phyloP scores from a whole-genome alignment of 2,329 filamentous ascomycete genomes.

The Phaeoacremonium minimum region DNA sequence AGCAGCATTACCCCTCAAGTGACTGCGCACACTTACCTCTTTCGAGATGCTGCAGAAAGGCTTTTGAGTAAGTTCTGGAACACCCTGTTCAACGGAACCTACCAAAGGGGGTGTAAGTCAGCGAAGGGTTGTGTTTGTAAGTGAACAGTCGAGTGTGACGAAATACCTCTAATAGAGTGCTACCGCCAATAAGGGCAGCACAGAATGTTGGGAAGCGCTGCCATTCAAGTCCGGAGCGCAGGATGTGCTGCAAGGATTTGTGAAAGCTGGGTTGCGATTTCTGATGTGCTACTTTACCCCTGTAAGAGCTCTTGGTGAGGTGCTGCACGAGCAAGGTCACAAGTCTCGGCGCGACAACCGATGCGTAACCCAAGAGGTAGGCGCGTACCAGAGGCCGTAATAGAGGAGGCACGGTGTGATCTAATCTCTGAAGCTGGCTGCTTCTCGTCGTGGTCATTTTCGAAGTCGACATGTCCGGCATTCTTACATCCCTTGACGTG shows the following conservation, averaged over 20 bases:
- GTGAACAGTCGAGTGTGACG: too few relatives aligned
- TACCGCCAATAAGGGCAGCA: constrained; percentile 54
- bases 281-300: constrained; percentile 20
- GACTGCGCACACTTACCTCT: constrained; percentile 2
- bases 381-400: constrained; percentile 55
- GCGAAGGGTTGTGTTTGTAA: too few relatives aligned
- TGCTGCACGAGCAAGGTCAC: constrained; percentile 49
- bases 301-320: constrained; percentile 33
- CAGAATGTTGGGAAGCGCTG: constrained; percentile 61
- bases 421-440: constrained; percentile 12
- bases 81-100: constrained; percentile 25
- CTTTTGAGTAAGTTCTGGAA: constrained; percentile 16
- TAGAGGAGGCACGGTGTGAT: constrained; percentile 21
- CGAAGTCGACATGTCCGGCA: too few relatives aligned
- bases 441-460: too few relatives aligned
- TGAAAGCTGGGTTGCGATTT: constrained; percentile 24
- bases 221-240: constrained; percentile 47
- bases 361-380: constrained; percentile 58
- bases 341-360: constrained; percentile 52
- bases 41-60: constrained; percentile 19
- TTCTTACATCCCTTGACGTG: too few relatives aligned
- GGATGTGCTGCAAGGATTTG: constrained; percentile 31
- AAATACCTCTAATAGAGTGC: constrained; percentile 55
- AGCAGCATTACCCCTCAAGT: too few relatives aligned
- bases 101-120: too few relatives aligned